Conservation (phyloP, 306 rosid genomes). For the Pachyrhizus erosus region DNA sequence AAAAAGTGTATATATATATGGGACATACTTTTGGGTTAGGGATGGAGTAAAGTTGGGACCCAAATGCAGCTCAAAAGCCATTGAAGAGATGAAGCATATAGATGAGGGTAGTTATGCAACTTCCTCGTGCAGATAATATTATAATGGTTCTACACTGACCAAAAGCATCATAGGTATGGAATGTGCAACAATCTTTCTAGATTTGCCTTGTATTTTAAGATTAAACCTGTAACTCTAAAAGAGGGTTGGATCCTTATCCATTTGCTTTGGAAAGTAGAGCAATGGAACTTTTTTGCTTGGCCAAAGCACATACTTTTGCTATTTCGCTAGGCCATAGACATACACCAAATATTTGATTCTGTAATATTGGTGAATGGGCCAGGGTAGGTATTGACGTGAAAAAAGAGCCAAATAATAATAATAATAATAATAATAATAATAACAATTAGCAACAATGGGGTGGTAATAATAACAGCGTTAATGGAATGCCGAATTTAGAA, state of each 20-base stretch:
- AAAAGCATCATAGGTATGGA: slow-evolving; percentile 39
- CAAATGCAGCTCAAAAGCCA: slow-evolving; percentile 29
- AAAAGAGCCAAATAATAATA: background rate
- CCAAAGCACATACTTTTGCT: slow-evolving; percentile 37
- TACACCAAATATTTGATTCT: background rate
- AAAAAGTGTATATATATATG: background rate
- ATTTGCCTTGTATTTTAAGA: slow-evolving; percentile 52
- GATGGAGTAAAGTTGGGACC: slow-evolving; percentile 46
- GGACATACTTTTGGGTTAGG: slow-evolving; percentile 34
- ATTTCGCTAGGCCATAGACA: slow-evolving; percentile 35
- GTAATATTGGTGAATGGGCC: slow-evolving; percentile 21
- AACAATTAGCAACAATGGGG: no score
- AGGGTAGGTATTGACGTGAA: slow-evolving; percentile 37
- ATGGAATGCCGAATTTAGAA: background rate
- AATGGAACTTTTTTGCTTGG: background rate
- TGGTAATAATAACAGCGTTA: background rate
- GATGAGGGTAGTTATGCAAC: slow-evolving; percentile 37
- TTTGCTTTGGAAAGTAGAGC: background rate
- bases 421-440: no score
- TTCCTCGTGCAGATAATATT: slow-evolving; percentile 36
- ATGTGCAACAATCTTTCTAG: slow-evolving; percentile 25
- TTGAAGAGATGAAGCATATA: slow-evolving; percentile 21
- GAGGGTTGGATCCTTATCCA: slow-evolving; percentile 40
- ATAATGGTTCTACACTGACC: slow-evolving; percentile 33
- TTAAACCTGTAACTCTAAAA: slow-evolving; percentile 25